phyloP scores from a whole-genome alignment of 768 basidiomycete species.

The Boletus speciosus region DNA sequence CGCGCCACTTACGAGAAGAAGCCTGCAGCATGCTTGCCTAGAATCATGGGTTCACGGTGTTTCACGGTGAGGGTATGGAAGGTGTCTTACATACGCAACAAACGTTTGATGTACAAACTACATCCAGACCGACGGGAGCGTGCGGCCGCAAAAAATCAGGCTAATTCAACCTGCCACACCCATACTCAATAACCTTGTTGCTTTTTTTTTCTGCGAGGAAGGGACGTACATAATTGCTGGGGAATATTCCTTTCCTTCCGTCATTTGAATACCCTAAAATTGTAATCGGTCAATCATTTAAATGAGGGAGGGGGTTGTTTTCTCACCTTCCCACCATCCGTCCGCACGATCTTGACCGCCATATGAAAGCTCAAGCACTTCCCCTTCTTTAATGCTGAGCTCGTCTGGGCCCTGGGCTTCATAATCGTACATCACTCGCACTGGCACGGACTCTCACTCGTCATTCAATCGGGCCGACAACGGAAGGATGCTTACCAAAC shows the following conservation, averaged over 20 bases:
- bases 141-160: slow-evolving; percentile 27
- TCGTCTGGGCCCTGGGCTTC: slow-evolving; percentile 71
- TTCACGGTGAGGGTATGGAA: slow-evolving; percentile 18
- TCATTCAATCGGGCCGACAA: slow-evolving; percentile 3
- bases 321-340: slow-evolving; percentile 85
- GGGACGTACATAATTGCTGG: slow-evolving; percentile 78
- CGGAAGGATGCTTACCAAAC: slow-evolving; percentile 43
- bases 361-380: slow-evolving; percentile 55
- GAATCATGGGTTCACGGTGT: slow-evolving; percentile 11
- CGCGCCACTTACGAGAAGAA: slow-evolving; percentile 31
- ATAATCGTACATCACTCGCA: slow-evolving; percentile 82
- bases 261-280: slow-evolving; percentile 53
- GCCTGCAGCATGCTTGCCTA: slow-evolving; percentile 20
- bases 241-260: slow-evolving; percentile 77
- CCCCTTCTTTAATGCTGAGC: slow-evolving; percentile 57
- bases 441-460: slow-evolving; percentile 35
- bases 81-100: slow-evolving; percentile 22
- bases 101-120: slow-evolving; percentile 19
- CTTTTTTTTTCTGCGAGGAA: slow-evolving; percentile 9
- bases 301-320: slow-evolving; percentile 15
- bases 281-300: slow-evolving; percentile 25
- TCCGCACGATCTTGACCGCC: slow-evolving; percentile 68
- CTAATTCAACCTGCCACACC: slow-evolving; percentile 45
- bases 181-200: slow-evolving; percentile 22
- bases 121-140: slow-evolving; percentile 7